A percentile compares a stretch with the other conserved stretches of the same genome.
phyloP scores from a whole-genome alignment of 176 grass and related monocot species.

The Dendrocalamus sinicus region DNA sequence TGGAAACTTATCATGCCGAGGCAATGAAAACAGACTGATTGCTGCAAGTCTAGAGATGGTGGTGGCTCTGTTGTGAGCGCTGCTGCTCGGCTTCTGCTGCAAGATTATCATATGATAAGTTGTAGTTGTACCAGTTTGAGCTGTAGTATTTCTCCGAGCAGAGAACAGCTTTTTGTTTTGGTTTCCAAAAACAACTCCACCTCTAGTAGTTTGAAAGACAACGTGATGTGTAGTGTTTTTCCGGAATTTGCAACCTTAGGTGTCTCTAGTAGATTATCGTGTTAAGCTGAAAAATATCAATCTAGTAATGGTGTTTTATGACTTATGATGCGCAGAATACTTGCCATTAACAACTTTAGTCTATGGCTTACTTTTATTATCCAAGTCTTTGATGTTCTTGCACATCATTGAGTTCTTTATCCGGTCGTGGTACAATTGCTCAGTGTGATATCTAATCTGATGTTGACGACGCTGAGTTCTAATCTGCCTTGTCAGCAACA shows the following conservation, averaged over 20 bases:
- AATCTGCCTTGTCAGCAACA: too few relatives aligned
- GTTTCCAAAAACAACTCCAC: constrained; percentile 23
- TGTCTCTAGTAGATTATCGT: background rate
- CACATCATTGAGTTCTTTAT: background rate
- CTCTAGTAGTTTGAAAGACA: background rate
- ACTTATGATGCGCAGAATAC: background rate
- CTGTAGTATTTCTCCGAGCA: constrained; percentile 21
- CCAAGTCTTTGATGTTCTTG: background rate
- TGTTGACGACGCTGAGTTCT: too few relatives aligned
- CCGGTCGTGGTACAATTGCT: background rate
- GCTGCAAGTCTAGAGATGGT: background rate
- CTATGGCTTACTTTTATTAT: background rate
- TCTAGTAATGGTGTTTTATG: background rate
- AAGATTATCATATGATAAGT: constrained; percentile 29
- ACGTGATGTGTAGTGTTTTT: constrained; percentile 17
- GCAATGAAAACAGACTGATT: constrained; percentile 71
- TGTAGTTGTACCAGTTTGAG: constrained; percentile 8
- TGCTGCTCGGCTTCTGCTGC: background rate
- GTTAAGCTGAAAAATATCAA: background rate
- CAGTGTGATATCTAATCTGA: too few relatives aligned
- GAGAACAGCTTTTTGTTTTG: constrained; percentile 18
- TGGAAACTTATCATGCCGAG: constrained; percentile 70
- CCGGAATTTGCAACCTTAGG: constrained; percentile 25
- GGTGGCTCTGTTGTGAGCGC: background rate
- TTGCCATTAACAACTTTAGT: background rate